phyloP scores from a whole-genome alignment of 306 rosid species.

The Alnus glutinosa region DNA sequence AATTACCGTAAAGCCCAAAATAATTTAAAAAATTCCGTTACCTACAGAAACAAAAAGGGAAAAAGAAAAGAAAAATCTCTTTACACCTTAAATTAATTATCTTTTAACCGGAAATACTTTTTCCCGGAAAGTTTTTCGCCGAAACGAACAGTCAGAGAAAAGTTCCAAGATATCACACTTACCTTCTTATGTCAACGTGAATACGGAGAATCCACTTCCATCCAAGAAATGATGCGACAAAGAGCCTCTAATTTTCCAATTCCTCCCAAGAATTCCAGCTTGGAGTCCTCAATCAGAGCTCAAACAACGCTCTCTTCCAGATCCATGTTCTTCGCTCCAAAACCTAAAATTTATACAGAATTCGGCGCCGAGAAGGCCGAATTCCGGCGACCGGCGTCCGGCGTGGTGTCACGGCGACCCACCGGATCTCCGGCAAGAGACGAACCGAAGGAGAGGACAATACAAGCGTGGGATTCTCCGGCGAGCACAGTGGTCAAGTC shows the following conservation, averaged over 20 bases:
- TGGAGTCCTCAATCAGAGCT: slow-evolving; percentile 13
- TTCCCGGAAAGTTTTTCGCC: not conserved
- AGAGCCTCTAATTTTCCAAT: not conserved
- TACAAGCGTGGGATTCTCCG: slow-evolving; percentile 22
- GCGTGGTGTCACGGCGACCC: not conserved
- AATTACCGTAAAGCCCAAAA: not conserved
- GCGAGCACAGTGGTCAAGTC: slow-evolving; percentile 34
- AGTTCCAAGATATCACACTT: not conserved
- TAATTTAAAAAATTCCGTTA: not conserved
- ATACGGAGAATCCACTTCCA: not conserved
- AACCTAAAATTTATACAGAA: slow-evolving; percentile 16
- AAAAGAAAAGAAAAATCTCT: not conserved
- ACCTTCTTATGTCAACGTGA: not conserved
- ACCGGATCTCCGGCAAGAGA: not conserved
- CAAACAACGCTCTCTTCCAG: slow-evolving; percentile 9
- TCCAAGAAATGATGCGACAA: not conserved
- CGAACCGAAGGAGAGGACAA: not conserved
- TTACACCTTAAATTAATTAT: not conserved
- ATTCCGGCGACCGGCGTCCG: slow-evolving; percentile 52
- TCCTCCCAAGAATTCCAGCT: slow-evolving; percentile 27
- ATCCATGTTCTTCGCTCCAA: slow-evolving; percentile 31
- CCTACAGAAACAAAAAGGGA: too few relatives aligned
- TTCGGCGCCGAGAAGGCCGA: not conserved
- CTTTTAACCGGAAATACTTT: not conserved
- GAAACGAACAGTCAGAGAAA: not conserved